These are phyloP conservation scores for Scalesia atractyloides DNA, from an alignment of 129 eudicot genomes.

Conservation along the genomic window DNA sequence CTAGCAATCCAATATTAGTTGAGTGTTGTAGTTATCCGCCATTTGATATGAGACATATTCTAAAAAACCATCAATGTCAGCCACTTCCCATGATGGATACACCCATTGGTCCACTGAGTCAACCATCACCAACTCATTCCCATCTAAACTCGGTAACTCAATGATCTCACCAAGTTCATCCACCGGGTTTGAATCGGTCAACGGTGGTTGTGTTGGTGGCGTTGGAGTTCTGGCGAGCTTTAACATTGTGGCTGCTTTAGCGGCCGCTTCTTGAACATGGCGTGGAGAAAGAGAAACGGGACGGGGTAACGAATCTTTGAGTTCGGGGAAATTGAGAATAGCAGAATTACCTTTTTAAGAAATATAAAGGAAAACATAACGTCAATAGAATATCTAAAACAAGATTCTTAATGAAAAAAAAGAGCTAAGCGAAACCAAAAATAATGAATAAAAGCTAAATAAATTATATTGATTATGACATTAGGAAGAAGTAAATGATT, in stretches of 20 bases:
- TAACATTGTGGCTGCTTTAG: slow-evolving; percentile 35
- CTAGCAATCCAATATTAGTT: slow-evolving; percentile 28
- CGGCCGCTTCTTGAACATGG: slow-evolving; percentile 42
- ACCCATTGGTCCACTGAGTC: slow-evolving; percentile 65
- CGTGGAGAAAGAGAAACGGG: slow-evolving; percentile 37
- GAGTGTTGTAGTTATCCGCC: slow-evolving; percentile 22
- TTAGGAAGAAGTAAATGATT: background rate
- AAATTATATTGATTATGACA: no score
- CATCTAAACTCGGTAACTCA: slow-evolving; percentile 72
- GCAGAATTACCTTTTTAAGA: slow-evolving; percentile 24
- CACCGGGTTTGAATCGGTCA: slow-evolving; percentile 14
- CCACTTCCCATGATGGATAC: slow-evolving; percentile 60
- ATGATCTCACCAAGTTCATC: slow-evolving; percentile 72
- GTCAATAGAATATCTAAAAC: background rate
- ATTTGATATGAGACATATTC: slow-evolving; percentile 47
- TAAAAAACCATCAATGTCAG: slow-evolving; percentile 42
- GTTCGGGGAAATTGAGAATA: slow-evolving; percentile 37
- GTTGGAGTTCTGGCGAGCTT: background rate
- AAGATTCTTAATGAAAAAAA: no score
- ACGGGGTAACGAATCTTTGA: slow-evolving; percentile 38
- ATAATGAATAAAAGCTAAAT: no score
- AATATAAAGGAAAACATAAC: background rate
- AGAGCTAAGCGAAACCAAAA: no score
- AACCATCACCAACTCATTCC: slow-evolving; percentile 50
- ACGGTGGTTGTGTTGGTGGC: slow-evolving; percentile 17